Percentiles rank a stretch among this genome's conserved stretches.
Conservation (phyloP, 768 basidiomycete species). For the Trametopsis cervina region DNA sequence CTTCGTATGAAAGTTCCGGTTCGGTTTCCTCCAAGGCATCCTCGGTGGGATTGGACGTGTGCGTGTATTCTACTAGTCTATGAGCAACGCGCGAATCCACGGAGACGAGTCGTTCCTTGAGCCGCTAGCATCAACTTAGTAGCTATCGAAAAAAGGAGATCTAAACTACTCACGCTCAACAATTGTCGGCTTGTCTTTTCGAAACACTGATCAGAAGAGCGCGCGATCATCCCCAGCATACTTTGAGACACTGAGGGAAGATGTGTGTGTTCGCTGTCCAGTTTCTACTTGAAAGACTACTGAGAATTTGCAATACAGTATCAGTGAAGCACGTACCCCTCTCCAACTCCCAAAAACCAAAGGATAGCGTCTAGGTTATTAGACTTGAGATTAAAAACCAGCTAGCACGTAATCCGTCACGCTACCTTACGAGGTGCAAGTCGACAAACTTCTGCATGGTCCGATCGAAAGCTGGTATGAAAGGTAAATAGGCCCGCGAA, state of each 20-base stretch:
- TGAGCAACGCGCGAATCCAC: background rate
- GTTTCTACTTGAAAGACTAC: no score
- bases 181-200: conserved; percentile 34
- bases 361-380: conserved; percentile 56
- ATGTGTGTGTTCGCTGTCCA: conserved; percentile 44
- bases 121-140: background rate
- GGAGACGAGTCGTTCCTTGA: background rate
- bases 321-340: no score
- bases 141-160: background rate
- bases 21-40: background rate
- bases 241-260: conserved; percentile 45
- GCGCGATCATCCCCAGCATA: conserved; percentile 41
- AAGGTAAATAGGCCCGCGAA: conserved; percentile 46
- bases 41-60: background rate
- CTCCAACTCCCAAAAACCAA: conserved; percentile 68
- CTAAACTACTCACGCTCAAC: conserved; percentile 38
- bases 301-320: no score
- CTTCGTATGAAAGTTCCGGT: background rate
- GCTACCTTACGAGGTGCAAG: conserved; percentile 54
- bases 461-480: conserved; percentile 43
- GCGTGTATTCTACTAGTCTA: background rate
- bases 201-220: conserved; percentile 46
- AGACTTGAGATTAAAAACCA: no score
- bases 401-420: no score
- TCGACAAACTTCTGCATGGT: conserved; percentile 47